These are phyloP conservation scores for Echinosophora koreensis DNA, from an alignment of 306 rosid species.

Conservation along the genomic window DNA sequence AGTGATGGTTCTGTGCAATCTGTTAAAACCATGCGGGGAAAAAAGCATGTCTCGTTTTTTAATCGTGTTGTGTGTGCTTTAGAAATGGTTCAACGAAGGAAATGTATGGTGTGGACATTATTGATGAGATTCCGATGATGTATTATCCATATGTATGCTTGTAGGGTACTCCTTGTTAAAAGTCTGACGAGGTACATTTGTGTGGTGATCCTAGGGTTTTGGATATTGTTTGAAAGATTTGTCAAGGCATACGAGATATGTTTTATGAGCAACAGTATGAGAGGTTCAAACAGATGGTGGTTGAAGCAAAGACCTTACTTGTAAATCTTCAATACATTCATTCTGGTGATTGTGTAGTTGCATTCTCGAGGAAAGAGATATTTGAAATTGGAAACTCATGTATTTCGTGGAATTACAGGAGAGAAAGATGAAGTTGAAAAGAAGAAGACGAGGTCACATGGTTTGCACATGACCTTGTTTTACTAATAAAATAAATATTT, in stretches of 20 bases:
- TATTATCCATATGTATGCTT: conserved; percentile 69
- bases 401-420: no score
- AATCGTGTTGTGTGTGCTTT: conserved; percentile 85
- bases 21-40: conserved; percentile 85
- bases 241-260: conserved; percentile 84
- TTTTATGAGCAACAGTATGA: conserved; percentile 77
- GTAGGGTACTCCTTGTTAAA: conserved; percentile 89
- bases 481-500: no score
- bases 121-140: conserved; percentile 95
- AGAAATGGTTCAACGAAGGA: conserved; percentile 89
- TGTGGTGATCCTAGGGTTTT: conserved; percentile 93
- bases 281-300: conserved; percentile 93
- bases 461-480: no score
- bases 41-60: conserved; percentile 80
- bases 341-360: conserved; percentile 96
- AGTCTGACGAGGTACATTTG: conserved; percentile 88
- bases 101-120: conserved; percentile 81
- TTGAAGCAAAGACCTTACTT: conserved; percentile 84
- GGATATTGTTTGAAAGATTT: conserved; percentile 70
- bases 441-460: no score
- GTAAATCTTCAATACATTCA: conserved; percentile 82
- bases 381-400: no score
- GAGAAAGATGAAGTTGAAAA: no score
- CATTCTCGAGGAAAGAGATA: conserved; percentile 94
- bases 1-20: conserved; percentile 71